These are phyloP conservation scores for Colletotrichum sp. DNA, from an alignment of 2,329 filamentous ascomycete genomes.

Conservation along the genomic window DNA sequence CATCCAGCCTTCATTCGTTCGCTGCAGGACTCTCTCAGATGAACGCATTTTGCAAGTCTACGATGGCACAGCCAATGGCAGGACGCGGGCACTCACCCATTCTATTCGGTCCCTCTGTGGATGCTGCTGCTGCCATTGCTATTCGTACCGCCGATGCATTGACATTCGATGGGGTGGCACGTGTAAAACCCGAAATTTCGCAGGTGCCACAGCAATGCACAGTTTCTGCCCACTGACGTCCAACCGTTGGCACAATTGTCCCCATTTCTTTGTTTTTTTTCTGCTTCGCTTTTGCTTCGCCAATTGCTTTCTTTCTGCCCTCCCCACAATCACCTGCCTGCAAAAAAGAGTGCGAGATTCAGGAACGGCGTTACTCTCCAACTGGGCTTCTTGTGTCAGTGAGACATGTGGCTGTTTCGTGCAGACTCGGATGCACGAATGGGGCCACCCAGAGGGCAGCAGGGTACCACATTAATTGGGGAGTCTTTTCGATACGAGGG, in stretches of 20 bases:
- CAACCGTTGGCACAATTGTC: not conserved
- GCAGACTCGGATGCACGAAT: not conserved
- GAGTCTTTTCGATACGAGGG: not conserved
- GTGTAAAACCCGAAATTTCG: not conserved
- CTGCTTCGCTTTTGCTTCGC: not conserved
- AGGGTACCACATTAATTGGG: not conserved
- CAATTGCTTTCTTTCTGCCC: not conserved
- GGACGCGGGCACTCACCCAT: not conserved
- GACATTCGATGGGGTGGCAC: not conserved
- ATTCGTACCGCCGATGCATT: not conserved
- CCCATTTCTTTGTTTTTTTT: not conserved
- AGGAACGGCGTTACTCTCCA: not conserved
- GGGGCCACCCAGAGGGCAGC: not conserved
- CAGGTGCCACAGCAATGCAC: not conserved
- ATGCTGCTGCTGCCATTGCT: not conserved
- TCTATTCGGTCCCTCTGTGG: not conserved
- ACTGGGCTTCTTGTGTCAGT: not conserved
- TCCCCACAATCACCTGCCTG: not conserved
- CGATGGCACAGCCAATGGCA: not conserved
- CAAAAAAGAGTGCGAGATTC: not conserved
- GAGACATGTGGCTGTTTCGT: conserved; percentile 15
- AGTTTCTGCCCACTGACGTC: not conserved
- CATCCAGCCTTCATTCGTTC: not conserved
- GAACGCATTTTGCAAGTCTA: conserved; percentile 1
- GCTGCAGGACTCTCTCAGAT: not conserved